These are phyloP conservation scores for Suillus occidentalis DNA, from an alignment of 768 basidiomycete genomes.

Conservation along the genomic window DNA sequence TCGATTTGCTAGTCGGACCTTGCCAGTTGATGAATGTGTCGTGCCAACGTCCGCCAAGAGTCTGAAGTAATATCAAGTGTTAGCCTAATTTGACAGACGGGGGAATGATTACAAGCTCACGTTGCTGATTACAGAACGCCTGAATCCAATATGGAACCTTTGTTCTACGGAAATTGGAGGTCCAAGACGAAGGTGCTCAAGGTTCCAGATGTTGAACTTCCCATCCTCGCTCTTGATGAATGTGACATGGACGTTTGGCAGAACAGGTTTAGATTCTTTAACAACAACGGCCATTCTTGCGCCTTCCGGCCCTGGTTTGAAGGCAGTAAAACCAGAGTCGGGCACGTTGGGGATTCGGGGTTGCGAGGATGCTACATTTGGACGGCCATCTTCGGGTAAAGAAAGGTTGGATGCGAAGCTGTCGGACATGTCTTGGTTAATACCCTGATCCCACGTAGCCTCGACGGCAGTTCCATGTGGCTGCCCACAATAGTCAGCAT, in stretches of 20 bases:
- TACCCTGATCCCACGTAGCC: not conserved
- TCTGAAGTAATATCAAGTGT: not conserved
- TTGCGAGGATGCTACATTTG: not conserved
- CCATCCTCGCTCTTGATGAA: slow-evolving; percentile 14
- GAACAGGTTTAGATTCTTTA: slow-evolving; percentile 2
- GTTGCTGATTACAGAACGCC: slow-evolving; percentile 18
- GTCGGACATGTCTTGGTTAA: not conserved
- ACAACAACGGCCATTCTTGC: slow-evolving; percentile 2
- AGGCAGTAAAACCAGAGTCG: not conserved
- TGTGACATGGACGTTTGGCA: slow-evolving; percentile 1
- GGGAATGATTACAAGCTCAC: slow-evolving; percentile 4
- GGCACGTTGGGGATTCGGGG: not conserved
- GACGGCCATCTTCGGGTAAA: not conserved
- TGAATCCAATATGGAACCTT: slow-evolving; percentile 13
- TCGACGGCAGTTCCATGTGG: not conserved
- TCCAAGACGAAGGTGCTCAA: slow-evolving; percentile 12
- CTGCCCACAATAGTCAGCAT: not conserved
- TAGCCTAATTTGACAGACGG: not conserved
- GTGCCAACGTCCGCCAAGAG: not conserved
- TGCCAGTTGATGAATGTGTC: slow-evolving; percentile 5
- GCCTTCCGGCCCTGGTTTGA: slow-evolving; percentile 9
- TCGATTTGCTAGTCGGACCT: not conserved
- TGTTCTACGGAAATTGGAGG: slow-evolving; percentile 11
- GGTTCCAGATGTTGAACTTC: slow-evolving; percentile 13
- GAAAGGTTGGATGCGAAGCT: not conserved